These are phyloP conservation scores for Dalbergia oliveri DNA, from an alignment of 306 rosid genomes.

Conservation along the genomic window DNA sequence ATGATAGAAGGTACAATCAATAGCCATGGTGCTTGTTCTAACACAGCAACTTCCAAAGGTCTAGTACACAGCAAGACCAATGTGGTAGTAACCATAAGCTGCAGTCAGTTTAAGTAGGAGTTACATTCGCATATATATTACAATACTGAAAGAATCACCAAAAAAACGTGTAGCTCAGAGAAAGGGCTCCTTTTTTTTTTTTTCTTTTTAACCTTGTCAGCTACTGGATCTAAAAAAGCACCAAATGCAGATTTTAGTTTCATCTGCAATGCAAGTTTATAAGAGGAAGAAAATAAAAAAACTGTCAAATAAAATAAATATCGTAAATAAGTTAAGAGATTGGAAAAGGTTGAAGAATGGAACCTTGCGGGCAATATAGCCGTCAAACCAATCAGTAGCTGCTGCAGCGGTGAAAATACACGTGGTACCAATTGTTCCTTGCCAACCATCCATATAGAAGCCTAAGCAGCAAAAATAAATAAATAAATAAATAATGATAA, in stretches of 20 bases:
- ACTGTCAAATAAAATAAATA: no score
- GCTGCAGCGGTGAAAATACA: constrained; percentile 84
- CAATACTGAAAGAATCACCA: not conserved
- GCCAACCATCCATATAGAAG: constrained; percentile 80
- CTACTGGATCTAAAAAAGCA: constrained; percentile 98
- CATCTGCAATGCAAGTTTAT: constrained; percentile 70
- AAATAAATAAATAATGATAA: not conserved
- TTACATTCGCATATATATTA: constrained; percentile 19
- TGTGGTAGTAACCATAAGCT: constrained; percentile 99
- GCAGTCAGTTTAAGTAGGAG: constrained; percentile 44
- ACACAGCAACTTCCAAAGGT: constrained; percentile 68
- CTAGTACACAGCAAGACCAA: constrained; percentile 83
- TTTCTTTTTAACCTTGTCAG: constrained; percentile 75
- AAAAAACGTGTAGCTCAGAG: not conserved
- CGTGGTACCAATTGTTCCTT: constrained; percentile 84
- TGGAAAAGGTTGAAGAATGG: not conserved
- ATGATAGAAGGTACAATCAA: constrained; percentile 82
- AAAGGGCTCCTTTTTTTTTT: no score
- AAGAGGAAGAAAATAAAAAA: not conserved
- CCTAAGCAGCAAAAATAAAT: constrained; percentile 52
- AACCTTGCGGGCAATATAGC: constrained; percentile 96
- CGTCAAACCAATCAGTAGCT: constrained; percentile 98
- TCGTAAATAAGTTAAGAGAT: not conserved
- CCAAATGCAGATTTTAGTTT: constrained; percentile 89
- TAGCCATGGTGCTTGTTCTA: constrained; percentile 80